These are phyloP conservation scores for Lasiodiplodia gonubiensis DNA, from an alignment of 2,329 filamentous ascomycete species.

Conservation along the genomic window DNA sequence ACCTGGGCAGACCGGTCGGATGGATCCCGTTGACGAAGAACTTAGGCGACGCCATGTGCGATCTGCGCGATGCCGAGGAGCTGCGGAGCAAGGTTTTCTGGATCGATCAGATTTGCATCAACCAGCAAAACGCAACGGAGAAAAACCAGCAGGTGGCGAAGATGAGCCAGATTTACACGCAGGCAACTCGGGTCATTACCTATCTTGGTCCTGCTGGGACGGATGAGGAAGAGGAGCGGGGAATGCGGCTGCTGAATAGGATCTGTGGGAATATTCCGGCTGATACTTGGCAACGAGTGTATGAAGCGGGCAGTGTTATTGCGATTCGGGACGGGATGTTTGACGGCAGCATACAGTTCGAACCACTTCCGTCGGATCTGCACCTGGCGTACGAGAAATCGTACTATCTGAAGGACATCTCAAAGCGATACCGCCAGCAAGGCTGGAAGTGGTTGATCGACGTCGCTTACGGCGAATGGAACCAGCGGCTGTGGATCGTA, in stretches of 20 bases:
- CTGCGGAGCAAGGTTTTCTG: not conserved
- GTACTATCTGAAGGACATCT: not conserved
- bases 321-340: not conserved
- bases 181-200: not conserved
- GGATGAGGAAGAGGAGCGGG: not conserved
- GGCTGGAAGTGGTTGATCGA: not conserved
- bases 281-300: not conserved
- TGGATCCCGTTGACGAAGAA: not conserved
- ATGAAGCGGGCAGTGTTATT: not conserved
- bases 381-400: not conserved
- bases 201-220: not conserved
- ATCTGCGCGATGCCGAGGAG: not conserved
- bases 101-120: not conserved
- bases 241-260: not conserved
- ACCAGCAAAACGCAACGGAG: not conserved
- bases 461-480: not conserved
- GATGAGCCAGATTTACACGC: not conserved
- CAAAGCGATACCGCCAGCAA: not conserved
- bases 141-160: not conserved
- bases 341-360: not conserved
- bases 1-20: not conserved
- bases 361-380: not conserved
- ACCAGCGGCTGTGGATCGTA: not conserved
- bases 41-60: not conserved
- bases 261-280: not conserved